Evolutionary conservation across 352 stramenopile genomes (phyloP).

Genomic region (Phytophthora citrophthora): DNA sequence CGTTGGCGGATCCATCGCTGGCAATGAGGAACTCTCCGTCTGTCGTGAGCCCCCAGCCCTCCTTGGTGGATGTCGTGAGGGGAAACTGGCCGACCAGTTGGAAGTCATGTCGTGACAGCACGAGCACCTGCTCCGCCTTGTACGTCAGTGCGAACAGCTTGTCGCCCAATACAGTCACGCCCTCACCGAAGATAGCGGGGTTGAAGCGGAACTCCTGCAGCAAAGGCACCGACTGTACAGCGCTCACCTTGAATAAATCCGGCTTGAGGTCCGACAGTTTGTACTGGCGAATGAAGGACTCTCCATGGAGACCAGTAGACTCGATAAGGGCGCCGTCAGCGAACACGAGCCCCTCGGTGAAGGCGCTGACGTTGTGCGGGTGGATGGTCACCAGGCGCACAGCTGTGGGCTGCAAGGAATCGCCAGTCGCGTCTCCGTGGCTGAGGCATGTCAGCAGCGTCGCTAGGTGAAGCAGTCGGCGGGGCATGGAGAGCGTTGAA

Average conservation of each 20-base stretch:
- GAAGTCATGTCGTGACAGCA: conserved; percentile 67
- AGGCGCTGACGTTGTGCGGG: conserved; percentile 68
- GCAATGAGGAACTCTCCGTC: conserved; percentile 84
- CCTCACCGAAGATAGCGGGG: conserved; percentile 76
- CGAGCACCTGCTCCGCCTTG: conserved; percentile 66
- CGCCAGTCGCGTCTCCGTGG: conserved; percentile 4
- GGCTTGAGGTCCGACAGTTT: conserved; percentile 33
- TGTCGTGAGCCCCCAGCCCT: conserved; percentile 91
- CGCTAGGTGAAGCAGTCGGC: conserved; percentile 17
- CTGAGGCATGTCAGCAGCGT: conserved; percentile 7
- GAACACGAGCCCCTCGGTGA: conserved; percentile 82
- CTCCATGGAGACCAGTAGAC: conserved; percentile 68
- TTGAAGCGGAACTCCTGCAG: conserved; percentile 67
- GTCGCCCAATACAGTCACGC: conserved; percentile 73
- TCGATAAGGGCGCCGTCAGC: conserved; percentile 68
- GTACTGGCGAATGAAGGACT: conserved; percentile 82
- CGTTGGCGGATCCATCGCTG: conserved; percentile 79
- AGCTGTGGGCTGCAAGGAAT: conserved; percentile 29
- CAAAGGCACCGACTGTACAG: conserved; percentile 17
- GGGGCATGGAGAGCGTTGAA: conserved; percentile 11
- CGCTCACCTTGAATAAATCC: conserved; percentile 14
- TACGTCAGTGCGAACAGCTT: conserved; percentile 88
- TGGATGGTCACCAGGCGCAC: conserved; percentile 68
- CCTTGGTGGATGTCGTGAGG: conserved; percentile 76
- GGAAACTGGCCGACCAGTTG: conserved; percentile 54